Base-by-base conservation (phyloP, 352 stramenopile species). In the Globisporangium paroecandrum region DNA sequence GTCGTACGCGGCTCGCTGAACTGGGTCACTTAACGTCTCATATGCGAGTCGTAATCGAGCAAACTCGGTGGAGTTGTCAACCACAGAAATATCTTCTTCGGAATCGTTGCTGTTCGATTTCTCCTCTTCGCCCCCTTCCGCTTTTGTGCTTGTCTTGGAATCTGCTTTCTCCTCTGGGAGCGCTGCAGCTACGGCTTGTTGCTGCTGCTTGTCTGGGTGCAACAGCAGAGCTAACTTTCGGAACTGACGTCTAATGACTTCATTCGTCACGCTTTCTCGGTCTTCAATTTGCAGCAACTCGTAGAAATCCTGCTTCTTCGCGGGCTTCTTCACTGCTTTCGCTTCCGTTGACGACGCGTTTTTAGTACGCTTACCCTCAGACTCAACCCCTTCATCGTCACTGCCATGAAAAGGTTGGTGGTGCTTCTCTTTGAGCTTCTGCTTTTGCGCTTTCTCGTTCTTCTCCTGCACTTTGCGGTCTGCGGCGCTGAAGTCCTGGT, bases 181-280 rank as follows among this genome's bases (percentile, higher is more conserved):
- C 5, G 4, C 6, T 7, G 25, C 34, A 7, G 64, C 67, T 34
- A 62, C 41, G 1, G 60, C 55, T 47, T 68, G 49, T 10, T 72
- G 67, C 54, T 79, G 71, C 38, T 77, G 73, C 64, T 93, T 93
- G 69, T 93, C 85, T n/a, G 85, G 85, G 63, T 93, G 85, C 56
- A 89, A 38, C 25, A 75, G 69, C 61, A 93, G 64, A 9, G 85
- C 83, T 12, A 91, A 72, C 53, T 83, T 87, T 6, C 83, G 73
- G 65, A 93, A 93, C 58, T 91, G 83, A 1, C 74, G 75, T 69
- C 88, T 88, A 25, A 93, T 77, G 47, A 88, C 74, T 2, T 88
- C 78, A 0, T 66, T 46, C 0, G 69, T 83, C 32, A 79, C 73
- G 18, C 68, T 54, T 2, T 32, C 53, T 12, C 67, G 63, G 8